Conservation (phyloP, 2,329 filamentous ascomycete genomes). For the Polytolypa hystricis region DNA sequence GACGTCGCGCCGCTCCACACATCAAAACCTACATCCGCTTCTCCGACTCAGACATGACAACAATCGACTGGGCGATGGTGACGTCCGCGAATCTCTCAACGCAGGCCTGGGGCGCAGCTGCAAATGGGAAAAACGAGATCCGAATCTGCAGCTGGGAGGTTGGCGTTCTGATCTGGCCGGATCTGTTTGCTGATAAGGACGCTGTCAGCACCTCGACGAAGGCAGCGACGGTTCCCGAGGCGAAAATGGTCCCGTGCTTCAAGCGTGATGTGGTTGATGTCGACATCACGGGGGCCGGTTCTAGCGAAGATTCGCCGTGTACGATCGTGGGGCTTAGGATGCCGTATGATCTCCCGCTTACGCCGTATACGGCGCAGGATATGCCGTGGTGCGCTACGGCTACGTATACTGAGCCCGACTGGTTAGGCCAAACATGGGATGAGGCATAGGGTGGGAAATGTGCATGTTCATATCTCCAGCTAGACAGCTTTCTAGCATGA, state of each 20-base stretch:
- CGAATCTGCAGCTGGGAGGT: slow-evolving; percentile 73
- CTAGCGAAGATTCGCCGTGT: background rate
- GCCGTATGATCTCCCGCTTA: slow-evolving; percentile 71
- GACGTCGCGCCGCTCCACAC: slow-evolving; percentile 66
- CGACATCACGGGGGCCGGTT: slow-evolving; percentile 11
- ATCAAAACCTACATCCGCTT: slow-evolving; percentile 81
- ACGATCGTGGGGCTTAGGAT: slow-evolving; percentile 58
- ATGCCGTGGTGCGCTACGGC: slow-evolving; percentile 66
- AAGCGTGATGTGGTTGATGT: slow-evolving; percentile 39
- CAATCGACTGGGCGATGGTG: slow-evolving; percentile 72
- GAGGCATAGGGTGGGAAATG: too few species aligned
- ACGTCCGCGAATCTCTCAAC: slow-evolving; percentile 88
- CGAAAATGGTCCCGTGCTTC: slow-evolving; percentile 58
- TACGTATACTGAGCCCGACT: slow-evolving; percentile 51
- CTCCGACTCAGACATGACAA: slow-evolving; percentile 25
- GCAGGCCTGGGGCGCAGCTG: slow-evolving; percentile 71
- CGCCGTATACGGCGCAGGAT: slow-evolving; percentile 51
- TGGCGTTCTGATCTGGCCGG: slow-evolving; percentile 75
- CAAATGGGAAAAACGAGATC: slow-evolving; percentile 47
- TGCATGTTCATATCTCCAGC: too few species aligned
- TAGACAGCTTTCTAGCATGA: too few species aligned
- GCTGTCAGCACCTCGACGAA: slow-evolving; percentile 27
- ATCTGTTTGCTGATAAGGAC: slow-evolving; percentile 29
- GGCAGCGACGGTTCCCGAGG: slow-evolving; percentile 7
- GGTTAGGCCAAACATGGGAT: slow-evolving; percentile 37